Percentiles rank a stretch among this genome's conserved stretches.
These are phyloP conservation scores for Diddensiella caesifluorescens DNA, from an alignment of 805 yeast genomes.

Conservation along the genomic window DNA sequence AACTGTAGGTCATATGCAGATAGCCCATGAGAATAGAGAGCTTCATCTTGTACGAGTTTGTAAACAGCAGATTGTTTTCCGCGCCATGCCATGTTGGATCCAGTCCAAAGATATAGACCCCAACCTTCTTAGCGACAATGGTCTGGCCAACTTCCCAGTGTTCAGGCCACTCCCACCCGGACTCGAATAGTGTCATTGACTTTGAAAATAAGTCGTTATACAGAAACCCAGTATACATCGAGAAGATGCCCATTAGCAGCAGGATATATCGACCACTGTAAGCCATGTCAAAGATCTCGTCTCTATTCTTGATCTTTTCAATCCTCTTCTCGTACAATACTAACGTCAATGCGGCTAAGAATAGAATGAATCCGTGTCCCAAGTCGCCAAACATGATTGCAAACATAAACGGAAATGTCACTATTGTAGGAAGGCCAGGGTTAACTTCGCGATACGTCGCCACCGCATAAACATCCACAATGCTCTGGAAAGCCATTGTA, in stretches of 20 bases:
- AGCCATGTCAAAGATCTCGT: slow-evolving; percentile 96
- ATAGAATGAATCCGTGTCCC: slow-evolving; percentile 88
- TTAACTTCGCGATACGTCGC: slow-evolving; percentile 92
- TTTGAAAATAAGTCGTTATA: slow-evolving; percentile 92
- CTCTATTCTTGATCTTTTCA: slow-evolving; percentile 64
- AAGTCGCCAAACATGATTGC: slow-evolving; percentile 99
- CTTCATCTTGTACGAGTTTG: slow-evolving; percentile 97
- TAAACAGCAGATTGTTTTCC: slow-evolving; percentile 81
- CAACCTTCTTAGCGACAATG: slow-evolving; percentile 58
- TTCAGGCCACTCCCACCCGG: slow-evolving; percentile 95
- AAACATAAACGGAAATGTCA: slow-evolving; percentile 97
- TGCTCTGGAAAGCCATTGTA: slow-evolving; percentile 85
- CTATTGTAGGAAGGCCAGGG: slow-evolving; percentile 90
- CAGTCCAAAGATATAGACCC: slow-evolving; percentile 77
- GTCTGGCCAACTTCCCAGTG: slow-evolving; percentile 63
- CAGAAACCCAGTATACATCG: slow-evolving; percentile 90
- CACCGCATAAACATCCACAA: slow-evolving; percentile 93
- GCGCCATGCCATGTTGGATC: slow-evolving; percentile 98
- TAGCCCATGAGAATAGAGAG: slow-evolving; percentile 92
- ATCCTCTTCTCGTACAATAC: slow-evolving; percentile 71
- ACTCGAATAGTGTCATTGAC: slow-evolving; percentile 78
- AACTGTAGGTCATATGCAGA: slow-evolving; percentile 88
- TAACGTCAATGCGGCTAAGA: slow-evolving; percentile 63
- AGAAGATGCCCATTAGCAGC: slow-evolving; percentile 86
- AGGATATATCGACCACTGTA: slow-evolving; percentile 87